Conservation (phyloP, 345 rosid species). For the Trapa incisa region DNA sequence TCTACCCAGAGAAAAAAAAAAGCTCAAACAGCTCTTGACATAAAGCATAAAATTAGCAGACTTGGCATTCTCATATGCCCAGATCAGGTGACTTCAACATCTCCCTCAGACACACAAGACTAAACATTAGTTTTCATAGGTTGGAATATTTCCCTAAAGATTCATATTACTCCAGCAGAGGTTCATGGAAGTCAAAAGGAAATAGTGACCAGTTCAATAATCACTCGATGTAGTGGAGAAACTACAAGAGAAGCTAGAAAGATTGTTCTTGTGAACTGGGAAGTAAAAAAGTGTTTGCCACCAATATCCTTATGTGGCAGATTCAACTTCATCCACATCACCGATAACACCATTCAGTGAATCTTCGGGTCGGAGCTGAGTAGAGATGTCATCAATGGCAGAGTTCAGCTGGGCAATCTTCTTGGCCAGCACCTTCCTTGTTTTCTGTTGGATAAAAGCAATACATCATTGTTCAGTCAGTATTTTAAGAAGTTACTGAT, state of each 20-base stretch:
- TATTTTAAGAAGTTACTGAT: neutral
- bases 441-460: conserved; percentile 38
- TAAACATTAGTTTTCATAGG: no score
- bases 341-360: conserved; percentile 42
- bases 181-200: neutral
- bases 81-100: no score
- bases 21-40: no score
- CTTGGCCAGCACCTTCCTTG: conserved; percentile 56
- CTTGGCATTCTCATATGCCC: no score
- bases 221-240: neutral
- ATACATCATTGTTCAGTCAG: neutral
- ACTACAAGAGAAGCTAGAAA: neutral
- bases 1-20: no score
- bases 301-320: conserved; percentile 25
- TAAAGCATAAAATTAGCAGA: no score
- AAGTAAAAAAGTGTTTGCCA: neutral
- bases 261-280: neutral
- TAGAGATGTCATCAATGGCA: conserved; percentile 71
- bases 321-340: conserved; percentile 52
- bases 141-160: no score
- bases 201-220: neutral
- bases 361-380: conserved; percentile 62
- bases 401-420: conserved; percentile 82
- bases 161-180: neutral
- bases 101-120: no score